These are phyloP conservation scores for Nymphaea colorata DNA, from an alignment of 164 flowering plant species.

Conservation along the genomic window DNA sequence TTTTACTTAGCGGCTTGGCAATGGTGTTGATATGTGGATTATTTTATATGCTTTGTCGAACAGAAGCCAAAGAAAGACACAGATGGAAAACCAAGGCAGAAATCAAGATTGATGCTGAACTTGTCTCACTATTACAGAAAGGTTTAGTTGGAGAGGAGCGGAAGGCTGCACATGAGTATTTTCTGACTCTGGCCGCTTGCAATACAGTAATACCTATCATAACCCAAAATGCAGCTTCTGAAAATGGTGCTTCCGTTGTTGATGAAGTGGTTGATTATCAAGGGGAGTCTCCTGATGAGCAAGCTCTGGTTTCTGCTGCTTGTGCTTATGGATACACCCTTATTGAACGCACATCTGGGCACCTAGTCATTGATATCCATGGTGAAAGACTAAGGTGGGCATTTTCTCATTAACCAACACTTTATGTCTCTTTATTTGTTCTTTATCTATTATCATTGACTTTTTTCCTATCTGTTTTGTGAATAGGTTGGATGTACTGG, in stretches of 20 bases:
- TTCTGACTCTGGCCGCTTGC: conserved; percentile 88
- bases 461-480: not conserved
- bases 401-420: not conserved
- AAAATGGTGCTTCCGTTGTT: conserved; percentile 14
- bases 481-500: conserved; percentile 28
- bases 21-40: not conserved
- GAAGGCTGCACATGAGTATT: conserved; percentile 71
- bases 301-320: conserved; percentile 86
- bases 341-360: conserved; percentile 93
- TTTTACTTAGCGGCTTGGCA: no score
- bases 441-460: conserved; percentile 1
- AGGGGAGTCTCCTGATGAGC: conserved; percentile 98
- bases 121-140: conserved; percentile 46
- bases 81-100: conserved; percentile 53
- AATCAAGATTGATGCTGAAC: conserved; percentile 43
- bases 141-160: conserved; percentile 41
- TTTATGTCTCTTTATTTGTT: not conserved
- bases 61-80: conserved; percentile 12
- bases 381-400: conserved; percentile 72
- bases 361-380: conserved; percentile 67
- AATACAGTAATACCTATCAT: conserved; percentile 80
- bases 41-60: conserved; percentile 2
- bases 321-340: conserved; percentile 94
- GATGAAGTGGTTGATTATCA: conserved; percentile 51
- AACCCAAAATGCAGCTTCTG: conserved; percentile 14